Base-by-base conservation (phyloP, 805 yeast genomes). In the Phaffomyces antillensis region DNA sequence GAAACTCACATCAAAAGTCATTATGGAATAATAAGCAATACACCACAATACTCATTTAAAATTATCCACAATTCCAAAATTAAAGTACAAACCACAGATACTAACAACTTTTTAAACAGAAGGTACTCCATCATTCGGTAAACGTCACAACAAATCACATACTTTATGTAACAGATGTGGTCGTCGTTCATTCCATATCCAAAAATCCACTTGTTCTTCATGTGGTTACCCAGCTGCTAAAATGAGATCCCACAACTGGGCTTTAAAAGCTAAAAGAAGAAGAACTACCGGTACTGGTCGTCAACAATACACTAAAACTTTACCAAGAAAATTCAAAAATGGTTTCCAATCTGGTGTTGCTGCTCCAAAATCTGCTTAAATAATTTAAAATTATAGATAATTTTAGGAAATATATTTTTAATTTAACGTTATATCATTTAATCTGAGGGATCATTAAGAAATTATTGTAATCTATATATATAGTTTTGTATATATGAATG, bases 81-180 rank as follows among this genome's bases (percentile, higher is more conserved):
- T 28, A 3, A 28, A 28, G 30, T 20, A 20, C 23, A 20, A 20
- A 20, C 23, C 23, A 15, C 33, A 30, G 13, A 50, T 63, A 68
- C 71, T 65, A 67, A 64, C 67, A 53, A 52, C 41, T 33, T 8
- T 9, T 33, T 47, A 51, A 54, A 59, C 65, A 80, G 95, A 91
- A 89, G 99, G 99, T 87, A 91, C 99, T 76, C 96, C 98, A 79
- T 88, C 97, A 74, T 84, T 88, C 83, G 99, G 99, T 83, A 91
- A 91, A 81, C 89, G 93, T 77, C 97, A 93, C 87, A 90, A 86
- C 91, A 93, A 93, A 81, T 85, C 98, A 72, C 99, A 93, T 88
- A 85, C 95, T 72, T 80, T 90, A 76, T 93, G 99, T 83, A 88
- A 86, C 81, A 85, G 96, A 85, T 93, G 99, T 81, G 98, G 98